Conservation (phyloP, 345 rosid species). For the Fremontodendron californicum region DNA sequence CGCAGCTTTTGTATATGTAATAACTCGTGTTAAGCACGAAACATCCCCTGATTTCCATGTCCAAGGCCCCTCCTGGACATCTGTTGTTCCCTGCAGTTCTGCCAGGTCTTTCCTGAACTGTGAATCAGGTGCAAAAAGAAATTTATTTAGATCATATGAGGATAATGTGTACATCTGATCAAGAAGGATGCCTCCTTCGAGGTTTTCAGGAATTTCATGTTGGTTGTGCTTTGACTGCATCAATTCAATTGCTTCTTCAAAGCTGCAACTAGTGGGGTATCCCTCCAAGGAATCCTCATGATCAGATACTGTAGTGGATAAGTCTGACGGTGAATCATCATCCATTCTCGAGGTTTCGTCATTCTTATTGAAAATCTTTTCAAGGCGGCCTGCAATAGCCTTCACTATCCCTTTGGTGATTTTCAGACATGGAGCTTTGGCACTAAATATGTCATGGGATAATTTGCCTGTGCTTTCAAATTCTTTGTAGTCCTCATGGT, state of each 20-base stretch:
- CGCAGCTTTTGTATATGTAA: constrained; percentile 66
- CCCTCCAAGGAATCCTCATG: constrained; percentile 60
- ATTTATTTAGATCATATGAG: constrained; percentile 48
- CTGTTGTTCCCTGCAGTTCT: constrained; percentile 57
- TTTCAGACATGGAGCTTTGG: constrained; percentile 40
- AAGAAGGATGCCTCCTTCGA: constrained; percentile 63
- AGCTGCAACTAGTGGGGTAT: constrained; percentile 36
- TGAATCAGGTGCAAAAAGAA: constrained; percentile 70
- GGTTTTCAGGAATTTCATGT: constrained; percentile 63
- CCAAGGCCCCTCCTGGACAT: constrained; percentile 77
- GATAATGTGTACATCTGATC: constrained; percentile 49
- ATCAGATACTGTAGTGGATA: constrained; percentile 47
- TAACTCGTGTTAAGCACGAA: constrained; percentile 37
- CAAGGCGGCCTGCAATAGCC: constrained; percentile 43
- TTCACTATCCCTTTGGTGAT: constrained; percentile 62
- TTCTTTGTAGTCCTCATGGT: constrained; percentile 33
- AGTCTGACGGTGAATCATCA: constrained; percentile 40
- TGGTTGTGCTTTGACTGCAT: constrained; percentile 44
- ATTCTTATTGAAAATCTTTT: constrained; percentile 57
- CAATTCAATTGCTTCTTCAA: constrained; percentile 59
- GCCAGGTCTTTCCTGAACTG: constrained; percentile 66
- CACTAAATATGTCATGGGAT: constrained; percentile 25
- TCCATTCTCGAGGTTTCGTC: constrained; percentile 37
- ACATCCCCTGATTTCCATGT: constrained; percentile 43
- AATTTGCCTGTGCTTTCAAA: constrained; percentile 19